Conservation (phyloP, 257 asterid species). For the Salvia hispanica region DNA sequence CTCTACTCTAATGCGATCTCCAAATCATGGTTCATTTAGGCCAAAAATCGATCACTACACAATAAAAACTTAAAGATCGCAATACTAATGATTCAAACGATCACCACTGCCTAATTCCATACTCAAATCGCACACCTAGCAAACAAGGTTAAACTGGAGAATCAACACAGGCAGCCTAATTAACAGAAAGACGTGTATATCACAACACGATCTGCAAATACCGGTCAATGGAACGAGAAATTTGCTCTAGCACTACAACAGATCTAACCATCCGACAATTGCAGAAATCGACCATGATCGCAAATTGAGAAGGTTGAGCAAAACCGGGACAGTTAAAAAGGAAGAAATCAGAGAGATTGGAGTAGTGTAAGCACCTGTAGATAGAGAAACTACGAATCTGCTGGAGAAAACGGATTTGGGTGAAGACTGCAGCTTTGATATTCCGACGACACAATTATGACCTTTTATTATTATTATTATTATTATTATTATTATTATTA, state of each 20-base stretch:
- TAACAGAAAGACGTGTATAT: neutral
- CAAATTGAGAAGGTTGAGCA: conserved; percentile 1
- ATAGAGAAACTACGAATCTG: neutral
- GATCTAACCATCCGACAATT: conserved; percentile 19
- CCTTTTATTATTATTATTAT: neutral
- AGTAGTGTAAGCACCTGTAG: conserved; percentile 25
- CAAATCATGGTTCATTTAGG: neutral
- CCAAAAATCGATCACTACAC: neutral
- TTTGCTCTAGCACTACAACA: neutral
- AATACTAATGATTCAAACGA: neutral
- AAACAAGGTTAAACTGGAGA: neutral
- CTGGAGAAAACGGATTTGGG: conserved; percentile 13
- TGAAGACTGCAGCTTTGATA: neutral
- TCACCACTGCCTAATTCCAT: conserved; percentile 13
- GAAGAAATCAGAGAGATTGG: conserved; percentile 4
- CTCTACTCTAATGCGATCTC: conserved; percentile 11
- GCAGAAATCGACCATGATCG: neutral
- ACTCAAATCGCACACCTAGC: conserved; percentile 22
- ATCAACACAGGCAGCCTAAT: neutral
- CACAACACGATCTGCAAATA: conserved; percentile 28
- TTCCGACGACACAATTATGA: neutral
- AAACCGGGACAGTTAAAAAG: neutral
- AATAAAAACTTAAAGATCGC: conserved; percentile 2
- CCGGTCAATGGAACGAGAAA: conserved; percentile 13
- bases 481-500: too few species aligned